These are phyloP conservation scores for Dictyostelium firmibasis DNA, from an alignment of 78 protist species.

Conservation along the genomic window DNA sequence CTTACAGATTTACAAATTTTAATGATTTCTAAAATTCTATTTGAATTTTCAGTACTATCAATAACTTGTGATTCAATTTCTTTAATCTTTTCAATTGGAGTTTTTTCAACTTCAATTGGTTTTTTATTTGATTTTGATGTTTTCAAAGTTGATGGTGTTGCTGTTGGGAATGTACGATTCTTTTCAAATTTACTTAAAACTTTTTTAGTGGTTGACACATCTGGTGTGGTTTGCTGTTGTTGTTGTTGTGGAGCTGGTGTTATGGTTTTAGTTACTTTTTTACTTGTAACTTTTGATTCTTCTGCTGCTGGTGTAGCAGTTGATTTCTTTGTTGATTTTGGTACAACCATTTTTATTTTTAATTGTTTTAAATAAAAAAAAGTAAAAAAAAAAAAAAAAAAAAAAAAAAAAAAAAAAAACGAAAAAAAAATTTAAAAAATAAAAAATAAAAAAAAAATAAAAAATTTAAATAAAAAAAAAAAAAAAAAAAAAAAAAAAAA, in stretches of 20 bases:
- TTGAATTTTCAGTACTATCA: conserved; percentile 26
- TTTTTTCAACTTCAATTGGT: background rate
- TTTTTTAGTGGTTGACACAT: background rate
- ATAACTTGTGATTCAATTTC: conserved; percentile 25
- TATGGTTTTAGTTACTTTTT: background rate
- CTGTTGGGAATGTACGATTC: background rate
- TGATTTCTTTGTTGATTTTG: background rate
- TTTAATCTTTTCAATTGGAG: conserved; percentile 36
- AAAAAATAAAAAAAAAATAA: background rate
- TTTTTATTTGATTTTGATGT: background rate
- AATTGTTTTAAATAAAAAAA: background rate
- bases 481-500: no score
- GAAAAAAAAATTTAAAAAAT: no score
- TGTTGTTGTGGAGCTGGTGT: background rate
- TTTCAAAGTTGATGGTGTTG: background rate
- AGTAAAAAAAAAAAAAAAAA: background rate
- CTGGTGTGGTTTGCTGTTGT: background rate
- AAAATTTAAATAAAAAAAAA: background rate
- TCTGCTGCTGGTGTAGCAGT: background rate
- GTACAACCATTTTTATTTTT: background rate
- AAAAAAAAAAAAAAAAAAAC: background rate
- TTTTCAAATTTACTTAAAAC: background rate
- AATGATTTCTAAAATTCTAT: conserved; percentile 44
- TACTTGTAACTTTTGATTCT: background rate
- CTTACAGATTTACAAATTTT: conserved; percentile 48